Evolutionary conservation across 2,329 filamentous ascomycete genomes (phyloP), one percentile per base, ranked within the genome.

Genomic region (Exophiala bonariae): DNA sequence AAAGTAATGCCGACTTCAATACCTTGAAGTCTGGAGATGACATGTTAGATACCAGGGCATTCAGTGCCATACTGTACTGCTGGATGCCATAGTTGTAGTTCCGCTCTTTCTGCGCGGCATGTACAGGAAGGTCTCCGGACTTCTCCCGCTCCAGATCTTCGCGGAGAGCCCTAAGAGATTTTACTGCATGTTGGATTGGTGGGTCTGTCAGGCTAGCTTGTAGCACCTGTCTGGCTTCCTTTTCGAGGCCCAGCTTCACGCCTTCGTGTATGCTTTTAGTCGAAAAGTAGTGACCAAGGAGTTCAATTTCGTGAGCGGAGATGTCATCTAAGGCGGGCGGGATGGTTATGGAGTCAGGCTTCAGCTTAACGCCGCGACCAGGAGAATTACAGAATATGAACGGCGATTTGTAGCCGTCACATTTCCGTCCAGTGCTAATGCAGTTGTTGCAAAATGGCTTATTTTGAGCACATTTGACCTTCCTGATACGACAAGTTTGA

Each of bases 1-100:
- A 76, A 47, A 74, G 61, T 26, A 75, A 59, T 43, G 70, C 66
- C 18, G 69, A 70, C 47, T 61, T 69, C 23, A 72, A 53, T 4
- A 48, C 47, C 7, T 59, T 54, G 8, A 61, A 56, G 48, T 57
- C 49, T 3, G 62, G 63, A 47, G 57, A 64, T 14, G 67, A 67
- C 36, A 75, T 44, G 8, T 64, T 66, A 14, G 64, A 69, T 2
- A 68, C 69, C 3, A 75, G 65, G 32, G 66, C 66, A 6, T 63
- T 44, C 8, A 76, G 59, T 30, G 72, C 71, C 53, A 67, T 64
- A 49, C 63, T 62, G 48, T 76, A 75, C 50, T 74, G 67, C 46
- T 68, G 60, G 32, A 74, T 60, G 19, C 71, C 72, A 55, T 67
- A 68, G 31, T 66, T 39, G 51, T 67, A 64, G 52, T 56, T 61